Evolutionary conservation across 176 grass and related monocot genomes (phyloP).

Genomic region (Carex scoparia): DNA sequence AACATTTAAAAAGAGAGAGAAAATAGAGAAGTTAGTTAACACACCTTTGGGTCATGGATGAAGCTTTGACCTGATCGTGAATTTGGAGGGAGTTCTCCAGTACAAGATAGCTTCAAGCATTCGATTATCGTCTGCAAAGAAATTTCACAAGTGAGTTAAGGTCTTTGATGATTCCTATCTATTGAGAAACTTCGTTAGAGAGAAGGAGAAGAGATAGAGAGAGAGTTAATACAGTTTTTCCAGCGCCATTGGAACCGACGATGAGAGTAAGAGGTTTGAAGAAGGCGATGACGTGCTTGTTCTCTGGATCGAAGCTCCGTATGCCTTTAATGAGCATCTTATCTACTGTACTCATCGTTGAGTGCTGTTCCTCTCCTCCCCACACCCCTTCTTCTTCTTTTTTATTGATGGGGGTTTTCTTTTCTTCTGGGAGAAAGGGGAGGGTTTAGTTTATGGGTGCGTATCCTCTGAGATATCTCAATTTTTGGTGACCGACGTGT

Average conservation of each 20-base stretch:
- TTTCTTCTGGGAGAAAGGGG: too few species aligned
- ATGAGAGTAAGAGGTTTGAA: slow-evolving; percentile 97
- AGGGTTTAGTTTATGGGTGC: too few species aligned
- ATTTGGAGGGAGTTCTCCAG: slow-evolving; percentile 89
- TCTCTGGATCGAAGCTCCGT: slow-evolving; percentile 96
- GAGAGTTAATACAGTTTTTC: slow-evolving; percentile 54
- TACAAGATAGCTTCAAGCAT: slow-evolving; percentile 93
- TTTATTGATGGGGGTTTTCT: too few species aligned
- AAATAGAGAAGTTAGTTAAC: neutral
- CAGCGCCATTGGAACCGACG: slow-evolving; percentile 90
- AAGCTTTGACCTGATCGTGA: slow-evolving; percentile 90
- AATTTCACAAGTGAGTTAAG: neutral
- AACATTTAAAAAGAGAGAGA: neutral
- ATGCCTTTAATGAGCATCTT: slow-evolving; percentile 99
- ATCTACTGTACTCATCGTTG: slow-evolving; percentile 94
- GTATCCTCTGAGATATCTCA: too few species aligned
- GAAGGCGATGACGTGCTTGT: slow-evolving; percentile 98
- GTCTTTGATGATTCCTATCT: neutral
- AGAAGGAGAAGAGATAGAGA: neutral
- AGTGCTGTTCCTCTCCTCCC: neutral
- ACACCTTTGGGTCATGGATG: slow-evolving; percentile 88
- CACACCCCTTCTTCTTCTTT: neutral
- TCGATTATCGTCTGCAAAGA: slow-evolving; percentile 84
- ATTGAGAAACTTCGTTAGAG: neutral
- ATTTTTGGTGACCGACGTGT: too few species aligned